Percentiles rank a stretch among this genome's conserved stretches.
phyloP scores from a whole-genome alignment of 192 early-diverging fungal genomes.

The Chytriomyces sp. region DNA sequence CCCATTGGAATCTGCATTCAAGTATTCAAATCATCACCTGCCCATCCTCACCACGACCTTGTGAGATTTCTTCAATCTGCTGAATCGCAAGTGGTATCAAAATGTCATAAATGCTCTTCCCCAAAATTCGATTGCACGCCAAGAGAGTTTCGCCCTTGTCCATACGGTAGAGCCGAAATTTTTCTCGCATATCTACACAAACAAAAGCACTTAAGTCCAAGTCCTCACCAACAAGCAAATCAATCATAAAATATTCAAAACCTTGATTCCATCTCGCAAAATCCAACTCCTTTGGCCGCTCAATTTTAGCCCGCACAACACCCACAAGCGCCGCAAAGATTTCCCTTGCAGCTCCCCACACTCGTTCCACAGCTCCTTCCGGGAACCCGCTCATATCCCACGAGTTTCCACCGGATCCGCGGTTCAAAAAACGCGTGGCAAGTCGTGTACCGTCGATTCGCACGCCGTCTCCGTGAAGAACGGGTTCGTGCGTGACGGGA shows the following conservation, averaged over 20 bases:
- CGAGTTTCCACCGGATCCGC: neutral
- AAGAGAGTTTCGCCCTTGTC: conserved; percentile 41
- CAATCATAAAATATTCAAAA: neutral
- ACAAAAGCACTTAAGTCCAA: neutral
- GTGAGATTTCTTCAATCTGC: conserved; percentile 26
- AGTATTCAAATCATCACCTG: conserved; percentile 20
- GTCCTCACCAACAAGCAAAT: neutral
- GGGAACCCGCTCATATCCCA: conserved; percentile 33
- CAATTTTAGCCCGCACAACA: conserved; percentile 33
- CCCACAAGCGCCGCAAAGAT: conserved; percentile 34
- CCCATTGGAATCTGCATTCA: neutral
- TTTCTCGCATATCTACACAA: conserved; percentile 41
- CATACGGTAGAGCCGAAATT: conserved; percentile 42
- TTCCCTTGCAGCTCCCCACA: conserved; percentile 26
- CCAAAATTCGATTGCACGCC: conserved; percentile 37
- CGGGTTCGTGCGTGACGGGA: conserved; percentile 38
- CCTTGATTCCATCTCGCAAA: conserved; percentile 40
- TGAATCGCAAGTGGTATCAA: conserved; percentile 30
- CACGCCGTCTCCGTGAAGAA: conserved; percentile 25
- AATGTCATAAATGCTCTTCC: conserved; percentile 27
- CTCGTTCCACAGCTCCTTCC: conserved; percentile 19
- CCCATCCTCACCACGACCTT: conserved; percentile 32
- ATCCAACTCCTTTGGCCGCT: conserved; percentile 32
- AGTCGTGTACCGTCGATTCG: conserved; percentile 21
- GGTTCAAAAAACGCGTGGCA: conserved; percentile 24